phyloP scores from a whole-genome alignment of 2,329 filamentous ascomycete species.

The Macrophomina phaseolina region DNA sequence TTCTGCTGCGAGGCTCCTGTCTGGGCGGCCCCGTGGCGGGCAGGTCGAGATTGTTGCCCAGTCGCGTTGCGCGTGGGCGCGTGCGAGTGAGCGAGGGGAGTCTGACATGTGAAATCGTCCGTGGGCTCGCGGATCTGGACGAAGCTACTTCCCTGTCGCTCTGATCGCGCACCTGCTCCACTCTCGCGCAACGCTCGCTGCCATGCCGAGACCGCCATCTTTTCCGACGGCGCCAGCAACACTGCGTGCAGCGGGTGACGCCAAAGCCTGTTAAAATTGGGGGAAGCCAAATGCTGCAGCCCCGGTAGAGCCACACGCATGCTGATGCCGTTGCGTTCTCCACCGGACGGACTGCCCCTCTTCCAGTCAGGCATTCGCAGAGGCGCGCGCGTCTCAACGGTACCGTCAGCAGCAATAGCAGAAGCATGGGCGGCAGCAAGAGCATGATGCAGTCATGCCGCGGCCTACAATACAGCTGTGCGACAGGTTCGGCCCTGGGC shows the following conservation, averaged over 20 bases:
- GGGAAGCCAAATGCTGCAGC: not conserved
- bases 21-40: not conserved
- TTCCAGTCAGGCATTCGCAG: not conserved
- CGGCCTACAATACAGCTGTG: not conserved
- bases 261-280: slow-evolving; percentile 13
- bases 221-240: not conserved
- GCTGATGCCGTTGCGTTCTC: not conserved
- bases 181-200: not conserved
- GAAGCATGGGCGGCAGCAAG: not conserved
- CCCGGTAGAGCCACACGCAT: not conserved
- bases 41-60: slow-evolving; percentile 6
- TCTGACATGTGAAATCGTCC: slow-evolving; percentile 22
- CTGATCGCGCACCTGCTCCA: not conserved
- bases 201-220: not conserved
- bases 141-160: slow-evolving; percentile 5
- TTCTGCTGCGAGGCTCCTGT: not conserved
- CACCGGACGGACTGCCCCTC: not conserved
- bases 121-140: slow-evolving; percentile 3
- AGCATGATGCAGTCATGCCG: slow-evolving; percentile 6
- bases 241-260: not conserved
- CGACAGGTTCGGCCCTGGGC: not conserved
- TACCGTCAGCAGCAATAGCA: not conserved
- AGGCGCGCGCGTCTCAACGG: not conserved
- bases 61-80: not conserved
- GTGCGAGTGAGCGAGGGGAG: not conserved